phyloP scores from a whole-genome alignment of 306 rosid genomes.

The Fragaria vesca region DNA sequence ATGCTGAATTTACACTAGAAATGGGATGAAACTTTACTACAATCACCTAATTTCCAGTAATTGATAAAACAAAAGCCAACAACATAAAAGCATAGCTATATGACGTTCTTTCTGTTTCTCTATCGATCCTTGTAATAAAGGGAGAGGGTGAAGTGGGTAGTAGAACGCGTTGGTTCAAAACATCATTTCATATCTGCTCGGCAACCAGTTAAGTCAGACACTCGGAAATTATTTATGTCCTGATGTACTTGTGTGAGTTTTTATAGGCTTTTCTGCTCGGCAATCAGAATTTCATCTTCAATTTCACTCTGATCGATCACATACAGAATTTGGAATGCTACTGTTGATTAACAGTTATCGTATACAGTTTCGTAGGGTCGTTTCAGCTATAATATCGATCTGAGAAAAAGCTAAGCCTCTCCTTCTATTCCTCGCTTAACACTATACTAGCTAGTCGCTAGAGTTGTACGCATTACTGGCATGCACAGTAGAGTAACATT shows the following conservation, averaged over 20 bases:
- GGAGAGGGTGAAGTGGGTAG: background rate
- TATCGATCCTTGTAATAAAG: background rate
- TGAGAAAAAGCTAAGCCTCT: background rate
- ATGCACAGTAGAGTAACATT: too few species aligned
- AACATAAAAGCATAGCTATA: background rate
- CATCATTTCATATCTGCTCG: background rate
- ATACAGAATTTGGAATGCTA: background rate
- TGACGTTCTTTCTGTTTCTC: background rate
- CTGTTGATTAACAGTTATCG: background rate
- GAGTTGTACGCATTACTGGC: too few species aligned
- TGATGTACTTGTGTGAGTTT: background rate
- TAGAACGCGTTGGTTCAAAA: background rate
- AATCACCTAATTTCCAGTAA: conserved; percentile 1
- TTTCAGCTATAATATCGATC: background rate
- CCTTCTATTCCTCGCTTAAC: background rate
- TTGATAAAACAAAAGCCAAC: background rate
- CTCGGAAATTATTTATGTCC: background rate
- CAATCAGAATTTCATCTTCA: background rate
- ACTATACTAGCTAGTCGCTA: background rate
- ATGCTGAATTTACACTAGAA: background rate
- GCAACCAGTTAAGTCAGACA: background rate
- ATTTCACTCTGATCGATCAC: background rate
- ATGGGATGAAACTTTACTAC: background rate
- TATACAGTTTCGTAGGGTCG: background rate
- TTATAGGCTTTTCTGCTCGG: background rate